Conservation (phyloP, 2,329 filamentous ascomycete genomes). For the Trichoderma brevicompactum region DNA sequence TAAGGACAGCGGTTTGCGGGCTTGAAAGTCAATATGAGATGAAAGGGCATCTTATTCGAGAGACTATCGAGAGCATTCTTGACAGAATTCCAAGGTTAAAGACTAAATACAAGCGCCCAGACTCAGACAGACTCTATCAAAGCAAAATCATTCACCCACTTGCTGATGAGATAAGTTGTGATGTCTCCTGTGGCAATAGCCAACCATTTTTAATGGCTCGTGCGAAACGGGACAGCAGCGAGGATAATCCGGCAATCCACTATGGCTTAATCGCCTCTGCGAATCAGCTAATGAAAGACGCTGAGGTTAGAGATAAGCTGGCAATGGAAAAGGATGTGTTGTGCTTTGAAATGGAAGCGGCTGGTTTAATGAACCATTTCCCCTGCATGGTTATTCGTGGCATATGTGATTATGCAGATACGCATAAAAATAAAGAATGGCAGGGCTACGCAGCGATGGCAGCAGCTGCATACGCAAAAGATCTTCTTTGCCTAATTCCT, state of each 20-base stretch:
- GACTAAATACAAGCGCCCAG: background rate
- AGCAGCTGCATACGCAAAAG: background rate
- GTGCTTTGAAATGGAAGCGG: slow-evolving; percentile 7
- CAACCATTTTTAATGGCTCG: background rate
- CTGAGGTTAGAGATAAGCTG: background rate
- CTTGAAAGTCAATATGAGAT: background rate
- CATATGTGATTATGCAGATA: background rate
- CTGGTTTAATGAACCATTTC: slow-evolving; percentile 7
- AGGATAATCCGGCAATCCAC: background rate
- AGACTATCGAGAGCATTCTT: background rate
- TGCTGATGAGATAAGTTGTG: background rate
- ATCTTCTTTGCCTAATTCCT: background rate
- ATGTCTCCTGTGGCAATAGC: background rate
- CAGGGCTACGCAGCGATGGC: background rate
- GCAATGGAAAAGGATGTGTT: background rate
- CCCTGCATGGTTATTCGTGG: background rate
- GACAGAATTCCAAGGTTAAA: background rate
- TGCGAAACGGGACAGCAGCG: background rate
- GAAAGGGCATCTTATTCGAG: background rate
- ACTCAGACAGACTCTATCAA: background rate
- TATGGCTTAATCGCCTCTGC: background rate
- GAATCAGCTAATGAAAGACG: background rate
- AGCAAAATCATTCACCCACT: background rate
- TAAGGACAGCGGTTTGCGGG: background rate
- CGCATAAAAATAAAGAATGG: background rate